Conservation (phyloP, 2,329 filamentous ascomycete genomes). For the Colletotrichum destructivum region DNA sequence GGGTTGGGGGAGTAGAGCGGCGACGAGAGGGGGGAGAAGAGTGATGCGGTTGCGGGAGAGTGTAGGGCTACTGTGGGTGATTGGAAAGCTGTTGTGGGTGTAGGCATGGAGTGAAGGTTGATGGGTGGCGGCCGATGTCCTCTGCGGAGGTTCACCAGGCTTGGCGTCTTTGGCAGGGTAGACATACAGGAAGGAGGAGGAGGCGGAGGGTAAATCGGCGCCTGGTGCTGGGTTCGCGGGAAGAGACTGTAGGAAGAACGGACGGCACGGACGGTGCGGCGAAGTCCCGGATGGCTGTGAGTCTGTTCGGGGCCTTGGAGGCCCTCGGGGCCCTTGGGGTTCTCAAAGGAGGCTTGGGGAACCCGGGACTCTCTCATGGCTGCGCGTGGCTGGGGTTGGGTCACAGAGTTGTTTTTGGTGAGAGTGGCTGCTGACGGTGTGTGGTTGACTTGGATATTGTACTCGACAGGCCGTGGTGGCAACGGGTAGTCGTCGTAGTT, state of each 20-base stretch:
- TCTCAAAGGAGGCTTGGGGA: slow-evolving; percentile 27
- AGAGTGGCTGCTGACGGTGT: slow-evolving; percentile 16
- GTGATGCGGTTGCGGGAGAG: slow-evolving; percentile 38
- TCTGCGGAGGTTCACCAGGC: slow-evolving; percentile 32
- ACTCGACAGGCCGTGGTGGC: slow-evolving; percentile 44
- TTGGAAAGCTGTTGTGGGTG: slow-evolving; percentile 7
- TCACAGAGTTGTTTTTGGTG: slow-evolving; percentile 12
- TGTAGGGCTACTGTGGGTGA: background rate
- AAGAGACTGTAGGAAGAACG: slow-evolving; percentile 43
- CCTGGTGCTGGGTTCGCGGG: slow-evolving; percentile 31
- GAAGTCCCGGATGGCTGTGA: slow-evolving; percentile 38
- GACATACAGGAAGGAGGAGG: slow-evolving; percentile 20
- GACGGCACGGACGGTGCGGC: slow-evolving; percentile 42
- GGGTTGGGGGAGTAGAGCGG: slow-evolving; percentile 33
- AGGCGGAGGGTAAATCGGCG: slow-evolving; percentile 25
- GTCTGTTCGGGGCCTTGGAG: no score
- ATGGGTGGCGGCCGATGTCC: slow-evolving; percentile 39
- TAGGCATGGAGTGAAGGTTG: slow-evolving; percentile 39
- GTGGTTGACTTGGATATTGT: slow-evolving; percentile 38
- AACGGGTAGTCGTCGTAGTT: slow-evolving; percentile 46
- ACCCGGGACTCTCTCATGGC: background rate
- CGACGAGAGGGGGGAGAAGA: slow-evolving; percentile 36
- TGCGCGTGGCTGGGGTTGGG: slow-evolving; percentile 40
- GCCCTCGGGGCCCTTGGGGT: slow-evolving; percentile 1
- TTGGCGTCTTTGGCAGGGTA: slow-evolving; percentile 13